Conservation (phyloP, 257 asterid genomes). For the Ehretia macrophylla region DNA sequence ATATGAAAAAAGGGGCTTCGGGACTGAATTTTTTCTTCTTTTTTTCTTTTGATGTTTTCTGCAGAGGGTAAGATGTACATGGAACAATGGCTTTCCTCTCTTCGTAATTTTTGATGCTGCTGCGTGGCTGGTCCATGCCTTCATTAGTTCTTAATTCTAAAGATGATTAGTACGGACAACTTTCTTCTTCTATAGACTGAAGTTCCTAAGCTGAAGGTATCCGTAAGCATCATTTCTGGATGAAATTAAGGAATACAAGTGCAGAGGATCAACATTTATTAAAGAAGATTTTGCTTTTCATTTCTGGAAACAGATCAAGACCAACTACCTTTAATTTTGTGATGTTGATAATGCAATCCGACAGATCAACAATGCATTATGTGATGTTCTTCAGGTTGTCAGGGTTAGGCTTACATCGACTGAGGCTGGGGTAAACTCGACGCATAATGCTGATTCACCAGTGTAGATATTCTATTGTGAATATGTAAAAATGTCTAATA, state of each 20-base stretch:
- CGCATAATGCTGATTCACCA: neutral
- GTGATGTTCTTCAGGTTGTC: slow-evolving; percentile 1
- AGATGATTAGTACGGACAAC: neutral
- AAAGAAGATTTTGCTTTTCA: neutral
- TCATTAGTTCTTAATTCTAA: neutral
- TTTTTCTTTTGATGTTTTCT: neutral
- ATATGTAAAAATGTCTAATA: neutral
- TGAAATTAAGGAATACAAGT: neutral
- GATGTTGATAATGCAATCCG: neutral
- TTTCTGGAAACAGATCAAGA: neutral
- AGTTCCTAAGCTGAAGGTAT: neutral
- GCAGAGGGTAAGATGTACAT: slow-evolving; percentile 66
- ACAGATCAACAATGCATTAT: neutral
- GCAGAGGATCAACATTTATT: neutral
- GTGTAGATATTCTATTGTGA: slow-evolving; percentile 7
- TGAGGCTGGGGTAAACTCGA: neutral
- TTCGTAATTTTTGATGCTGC: slow-evolving; percentile 56
- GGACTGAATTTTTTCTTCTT: slow-evolving; percentile 2
- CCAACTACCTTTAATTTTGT: neutral
- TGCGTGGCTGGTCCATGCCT: slow-evolving; percentile 2
- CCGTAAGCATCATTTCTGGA: neutral
- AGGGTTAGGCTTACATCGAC: neutral
- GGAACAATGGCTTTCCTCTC: slow-evolving; percentile 86
- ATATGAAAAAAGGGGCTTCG: neutral
- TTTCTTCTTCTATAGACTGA: neutral